Base-by-base conservation (phyloP, 352 stramenopile genomes). In the Phytophthora foliorum region DNA sequence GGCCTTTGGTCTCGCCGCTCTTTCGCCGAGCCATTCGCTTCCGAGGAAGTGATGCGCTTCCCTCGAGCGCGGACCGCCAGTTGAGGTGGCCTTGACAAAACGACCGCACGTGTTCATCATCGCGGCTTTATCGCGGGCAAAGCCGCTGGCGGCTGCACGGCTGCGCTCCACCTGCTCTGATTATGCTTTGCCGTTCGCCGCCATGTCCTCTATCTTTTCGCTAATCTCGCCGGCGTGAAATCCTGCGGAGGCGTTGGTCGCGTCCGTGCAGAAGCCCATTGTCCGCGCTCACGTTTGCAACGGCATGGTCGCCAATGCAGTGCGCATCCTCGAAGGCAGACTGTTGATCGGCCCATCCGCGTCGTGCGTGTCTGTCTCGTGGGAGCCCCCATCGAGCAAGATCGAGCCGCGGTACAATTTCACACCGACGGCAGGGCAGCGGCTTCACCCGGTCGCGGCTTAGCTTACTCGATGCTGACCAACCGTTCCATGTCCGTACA, bases 391-490 rank as follows among this genome's bases (percentile, higher is more conserved):
- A 63, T 62, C 41, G 42, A 19, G 17, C 16, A 31, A 29, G 24
- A 68, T 63, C 39, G 22, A 42, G 50, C n/a, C 25, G 58, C 34
- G 34, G 53, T 69, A 64, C 52, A 57, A 57, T 63, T 63, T 63
- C 54, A 54, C 27, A 46, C 42, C 4, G 13, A 11, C 21, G 11
- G 10, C 45, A 3, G 24, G 3, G 14, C 29, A 29, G 11, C 14
- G 17, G n/a, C n/a, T n/a, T n/a, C n/a, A n/a, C n/a, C n/a, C n/a
- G n/a, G n/a, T n/a, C n/a, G n/a, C n/a, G 14, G 29, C 29, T 34
- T 34, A 41, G 34, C 34, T 41, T 41, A 41, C 34, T 4, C 34
- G 34, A 41, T 64, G 36, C 24, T 31, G 27, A n/a, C 38, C 59
- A 60, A 29, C 25, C 48, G 44, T 14, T 46, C 16, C 7, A 13